Percentiles rank a stretch among this genome's conserved stretches.
phyloP scores from a whole-genome alignment of 495 filamentous ascomycete genomes.

The Baudoinia panamericana region DNA sequence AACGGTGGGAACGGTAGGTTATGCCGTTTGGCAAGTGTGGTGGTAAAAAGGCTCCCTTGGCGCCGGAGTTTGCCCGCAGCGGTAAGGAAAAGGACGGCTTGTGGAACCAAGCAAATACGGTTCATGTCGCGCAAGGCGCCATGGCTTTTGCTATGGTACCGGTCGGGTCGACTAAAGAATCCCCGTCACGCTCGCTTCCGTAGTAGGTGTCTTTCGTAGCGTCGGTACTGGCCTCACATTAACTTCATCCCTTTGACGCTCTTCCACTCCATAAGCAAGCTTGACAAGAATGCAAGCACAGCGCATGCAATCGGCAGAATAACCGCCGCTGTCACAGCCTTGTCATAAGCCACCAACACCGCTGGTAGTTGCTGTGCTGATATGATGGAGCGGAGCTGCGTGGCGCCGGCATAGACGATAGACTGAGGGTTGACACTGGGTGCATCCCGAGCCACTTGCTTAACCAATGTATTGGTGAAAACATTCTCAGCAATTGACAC shows the following conservation, averaged over 20 bases:
- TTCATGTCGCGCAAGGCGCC: no score
- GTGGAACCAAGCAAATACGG: no score
- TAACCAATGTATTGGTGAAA: conserved; percentile 25
- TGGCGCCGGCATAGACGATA: conserved; percentile 27
- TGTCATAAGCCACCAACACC: conserved; percentile 26
- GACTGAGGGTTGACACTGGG: conserved; percentile 20
- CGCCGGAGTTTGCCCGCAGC: no score
- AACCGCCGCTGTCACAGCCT: conserved; percentile 25
- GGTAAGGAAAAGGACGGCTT: no score
- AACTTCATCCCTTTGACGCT: conserved; percentile 30
- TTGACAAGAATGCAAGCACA: conserved; percentile 21
- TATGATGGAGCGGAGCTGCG: conserved; percentile 24
- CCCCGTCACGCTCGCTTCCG: no score
- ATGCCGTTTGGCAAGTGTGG: no score
- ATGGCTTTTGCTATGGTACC: no score
- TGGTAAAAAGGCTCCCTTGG: no score
- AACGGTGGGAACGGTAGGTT: no score
- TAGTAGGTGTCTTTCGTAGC: no score
- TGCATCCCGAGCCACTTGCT: conserved; percentile 19
- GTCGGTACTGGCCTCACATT: conserved; percentile 1
- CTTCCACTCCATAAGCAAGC: conserved; percentile 27
- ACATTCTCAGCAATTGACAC: conserved; percentile 30
- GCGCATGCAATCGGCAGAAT: conserved; percentile 22
- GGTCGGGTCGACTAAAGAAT: no score
- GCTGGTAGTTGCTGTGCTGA: conserved; percentile 18